A percentile compares a stretch with the other conserved stretches of the same genome.
phyloP scores from a whole-genome alignment of 1,139 yeast species.

The Ogataea hybrid region DNA sequence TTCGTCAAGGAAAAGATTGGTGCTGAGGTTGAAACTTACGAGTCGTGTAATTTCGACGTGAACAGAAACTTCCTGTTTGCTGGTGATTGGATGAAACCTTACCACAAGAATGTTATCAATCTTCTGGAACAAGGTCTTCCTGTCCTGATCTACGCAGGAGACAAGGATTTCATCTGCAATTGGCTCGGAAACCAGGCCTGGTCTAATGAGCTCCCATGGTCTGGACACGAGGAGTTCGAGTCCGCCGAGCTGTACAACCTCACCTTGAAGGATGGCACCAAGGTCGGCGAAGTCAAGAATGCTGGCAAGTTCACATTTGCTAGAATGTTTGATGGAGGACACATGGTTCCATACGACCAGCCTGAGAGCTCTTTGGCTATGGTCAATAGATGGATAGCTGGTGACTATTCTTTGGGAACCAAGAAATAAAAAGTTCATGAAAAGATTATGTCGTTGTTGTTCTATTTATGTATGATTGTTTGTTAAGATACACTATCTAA shows the following conservation, averaged over 20 bases:
- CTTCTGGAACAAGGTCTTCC: conserved; percentile 58
- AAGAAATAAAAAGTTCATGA: conserved; percentile 8
- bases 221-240: conserved; percentile 52
- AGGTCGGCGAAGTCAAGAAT: conserved; percentile 60
- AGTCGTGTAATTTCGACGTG: conserved; percentile 82
- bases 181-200: conserved; percentile 89
- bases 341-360: conserved; percentile 59
- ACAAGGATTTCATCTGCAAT: conserved; percentile 82
- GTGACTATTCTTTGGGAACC: conserved; percentile 37
- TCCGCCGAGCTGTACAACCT: conserved; percentile 41
- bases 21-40: conserved; percentile 82
- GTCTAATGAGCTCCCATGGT: conserved; percentile 70
- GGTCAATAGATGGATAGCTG: conserved; percentile 48
- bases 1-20: conserved; percentile 80
- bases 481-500: conserved; percentile 24
- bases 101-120: conserved; percentile 55
- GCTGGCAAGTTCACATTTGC: conserved; percentile 57
- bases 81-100: conserved; percentile 93
- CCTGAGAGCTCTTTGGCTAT: conserved; percentile 44
- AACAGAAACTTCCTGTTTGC: conserved; percentile 81
- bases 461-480: conserved; percentile 5
- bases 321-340: conserved; percentile 66
- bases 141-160: conserved; percentile 79
- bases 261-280: conserved; percentile 39
- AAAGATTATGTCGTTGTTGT: neutral